These are phyloP conservation scores for Puccinia horiana DNA, from an alignment of 1,284 basidiomycete genomes.

Conservation along the genomic window DNA sequence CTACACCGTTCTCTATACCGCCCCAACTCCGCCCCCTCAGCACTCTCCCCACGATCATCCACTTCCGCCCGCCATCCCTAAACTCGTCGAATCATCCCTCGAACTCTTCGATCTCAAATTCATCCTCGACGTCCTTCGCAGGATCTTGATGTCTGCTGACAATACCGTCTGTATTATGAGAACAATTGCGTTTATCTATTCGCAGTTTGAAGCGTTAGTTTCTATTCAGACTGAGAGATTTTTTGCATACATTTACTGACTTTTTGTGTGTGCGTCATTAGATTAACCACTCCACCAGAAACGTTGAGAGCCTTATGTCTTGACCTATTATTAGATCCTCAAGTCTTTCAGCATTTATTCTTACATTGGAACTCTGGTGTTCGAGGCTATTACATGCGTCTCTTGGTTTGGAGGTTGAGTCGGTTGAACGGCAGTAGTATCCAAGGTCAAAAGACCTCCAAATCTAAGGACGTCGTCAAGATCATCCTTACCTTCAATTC, in stretches of 20 bases:
- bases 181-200: slow-evolving; percentile 62
- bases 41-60: slow-evolving; percentile 54
- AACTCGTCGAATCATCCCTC: slow-evolving; percentile 50
- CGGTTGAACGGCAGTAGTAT: slow-evolving; percentile 58
- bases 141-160: slow-evolving; percentile 62
- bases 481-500: slow-evolving; percentile 61
- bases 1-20: slow-evolving; percentile 54
- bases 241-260: not conserved
- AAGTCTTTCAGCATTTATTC: slow-evolving; percentile 61
- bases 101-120: slow-evolving; percentile 60
- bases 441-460: slow-evolving; percentile 52
- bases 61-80: slow-evolving; percentile 45
- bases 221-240: not conserved
- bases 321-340: slow-evolving; percentile 60
- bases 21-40: slow-evolving; percentile 57
- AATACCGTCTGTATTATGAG: slow-evolving; percentile 63
- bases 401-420: slow-evolving; percentile 63
- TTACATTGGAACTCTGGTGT: slow-evolving; percentile 63
- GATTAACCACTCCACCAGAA: slow-evolving; percentile 59
- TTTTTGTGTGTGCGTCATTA: slow-evolving; percentile 39
- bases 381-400: slow-evolving; percentile 60
- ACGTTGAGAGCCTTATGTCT: slow-evolving; percentile 61
- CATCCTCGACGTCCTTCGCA: slow-evolving; percentile 61
- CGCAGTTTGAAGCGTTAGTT: slow-evolving; percentile 61
- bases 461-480: slow-evolving; percentile 58